Evolutionary conservation across 768 basidiomycete genomes (phyloP).

Genomic region (Ramaria sp.): DNA sequence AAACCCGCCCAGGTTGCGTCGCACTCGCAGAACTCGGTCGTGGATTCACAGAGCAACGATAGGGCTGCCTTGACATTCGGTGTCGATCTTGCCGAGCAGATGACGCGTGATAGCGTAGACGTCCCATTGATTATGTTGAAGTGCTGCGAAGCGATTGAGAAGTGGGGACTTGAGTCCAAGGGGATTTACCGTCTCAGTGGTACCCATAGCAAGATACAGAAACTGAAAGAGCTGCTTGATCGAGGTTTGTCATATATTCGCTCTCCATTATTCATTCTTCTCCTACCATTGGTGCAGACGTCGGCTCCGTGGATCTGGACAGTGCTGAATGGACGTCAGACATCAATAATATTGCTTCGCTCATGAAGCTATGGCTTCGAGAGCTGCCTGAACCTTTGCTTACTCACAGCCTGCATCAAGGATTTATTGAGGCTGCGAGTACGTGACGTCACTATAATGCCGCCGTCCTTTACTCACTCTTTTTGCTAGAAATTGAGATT

Average conservation of each 20-base stretch:
- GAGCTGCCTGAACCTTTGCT: constrained; percentile 92
- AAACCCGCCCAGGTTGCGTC: not conserved
- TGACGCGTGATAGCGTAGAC: constrained; percentile 83
- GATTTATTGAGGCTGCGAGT: constrained; percentile 95
- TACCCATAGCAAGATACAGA: constrained; percentile 75
- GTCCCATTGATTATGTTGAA: constrained; percentile 81
- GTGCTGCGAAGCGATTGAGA: constrained; percentile 88
- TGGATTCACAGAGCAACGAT: constrained; percentile 31
- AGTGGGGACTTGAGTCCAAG: constrained; percentile 69
- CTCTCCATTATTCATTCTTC: not conserved
- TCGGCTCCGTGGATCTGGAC: constrained; percentile 81
- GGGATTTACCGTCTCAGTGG: constrained; percentile 95
- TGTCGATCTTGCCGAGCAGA: constrained; percentile 85
- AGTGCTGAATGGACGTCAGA: constrained; percentile 86
- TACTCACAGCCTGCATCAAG: constrained; percentile 74
- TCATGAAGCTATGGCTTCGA: constrained; percentile 90
- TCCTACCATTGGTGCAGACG: constrained; percentile 33
- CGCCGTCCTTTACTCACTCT: not conserved
- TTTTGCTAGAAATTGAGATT: constrained; percentile 71
- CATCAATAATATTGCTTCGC: constrained; percentile 93
- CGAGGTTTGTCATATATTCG: constrained; percentile 42
- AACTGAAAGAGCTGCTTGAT: constrained; percentile 76
- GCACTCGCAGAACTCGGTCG: constrained; percentile 2
- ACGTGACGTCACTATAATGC: constrained; percentile 23
- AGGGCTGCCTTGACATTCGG: constrained; percentile 83